These are phyloP conservation scores for Acacia concinna DNA, from an alignment of 331 rosid genomes.

Conservation along the genomic window DNA sequence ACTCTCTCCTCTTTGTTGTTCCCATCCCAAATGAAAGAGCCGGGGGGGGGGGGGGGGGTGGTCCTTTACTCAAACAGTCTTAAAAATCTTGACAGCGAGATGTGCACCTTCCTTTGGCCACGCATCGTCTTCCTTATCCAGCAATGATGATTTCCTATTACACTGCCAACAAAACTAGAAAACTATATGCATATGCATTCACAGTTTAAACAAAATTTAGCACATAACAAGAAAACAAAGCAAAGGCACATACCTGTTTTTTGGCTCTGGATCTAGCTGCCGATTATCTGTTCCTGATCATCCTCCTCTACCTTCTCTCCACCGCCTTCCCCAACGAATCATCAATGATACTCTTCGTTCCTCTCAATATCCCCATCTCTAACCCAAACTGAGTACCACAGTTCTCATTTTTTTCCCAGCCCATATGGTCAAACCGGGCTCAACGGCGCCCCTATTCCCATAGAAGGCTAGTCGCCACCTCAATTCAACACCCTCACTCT, in stretches of 20 bases:
- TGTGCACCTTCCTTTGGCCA: too few relatives aligned
- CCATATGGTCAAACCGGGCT: conserved; percentile 64
- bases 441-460: conserved; percentile 39
- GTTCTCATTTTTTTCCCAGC: conserved; percentile 39
- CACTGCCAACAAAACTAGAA: neutral
- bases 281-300: conserved; percentile 75
- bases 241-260: conserved; percentile 49
- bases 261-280: conserved; percentile 79
- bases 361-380: conserved; percentile 51
- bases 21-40: too few relatives aligned
- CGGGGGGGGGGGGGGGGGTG: too few relatives aligned
- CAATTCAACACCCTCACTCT: conserved; percentile 54
- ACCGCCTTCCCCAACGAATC: conserved; percentile 68
- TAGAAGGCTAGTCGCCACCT: conserved; percentile 41
- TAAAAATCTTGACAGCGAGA: too few relatives aligned
- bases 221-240: neutral
- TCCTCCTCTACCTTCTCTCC: conserved; percentile 77
- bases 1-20: too few relatives aligned
- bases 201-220: neutral
- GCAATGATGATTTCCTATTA: too few relatives aligned
- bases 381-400: conserved; percentile 41
- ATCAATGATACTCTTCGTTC: conserved; percentile 57
- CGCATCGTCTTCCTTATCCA: too few relatives aligned
- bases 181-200: neutral
- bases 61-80: too few relatives aligned